Evolutionary conservation across 1,139 yeast genomes (phyloP), one percentile per base, ranked within the genome.

Genomic region (Geotrichum citri-aurantii): DNA sequence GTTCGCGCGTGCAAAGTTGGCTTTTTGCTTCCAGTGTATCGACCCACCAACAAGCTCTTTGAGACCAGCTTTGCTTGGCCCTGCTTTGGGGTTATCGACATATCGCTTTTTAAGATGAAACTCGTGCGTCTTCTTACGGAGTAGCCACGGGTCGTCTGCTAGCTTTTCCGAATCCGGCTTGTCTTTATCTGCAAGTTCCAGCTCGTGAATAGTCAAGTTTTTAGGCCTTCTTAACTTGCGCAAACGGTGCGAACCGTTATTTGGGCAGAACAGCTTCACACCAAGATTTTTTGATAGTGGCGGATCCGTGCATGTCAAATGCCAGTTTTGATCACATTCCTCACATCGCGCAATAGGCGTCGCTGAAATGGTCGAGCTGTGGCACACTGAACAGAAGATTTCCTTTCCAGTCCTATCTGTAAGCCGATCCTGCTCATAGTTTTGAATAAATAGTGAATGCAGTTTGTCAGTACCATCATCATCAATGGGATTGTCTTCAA

Each of bases 211-310:
- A 78, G 27, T 77, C 69, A n/a, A 62, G 65, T 81, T 80, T 63
- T 81, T 78, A 65, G 88, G 79, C 60, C 82, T 79, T 33, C 91
- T 66, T 10, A 70, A 71, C 24, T 67, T 61, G 61, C 61, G 66
- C 71, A 50, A 49, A 11, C 29, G 48, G 48, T 60, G 59, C 52
- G 83, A 88, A 12, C 83, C 81, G 72, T 93, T 99, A 66, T 88
- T 84, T 0, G 98, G 99, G 70, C 99, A 93, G 73, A 84, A 84
- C 98, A 99, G 93, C 68, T 88, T 88, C 48, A 81, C 79, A 1
- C 96, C 95, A 48, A 89, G 73, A 24, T 88, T 82, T 67, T 90
- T 88, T 24, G 88, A 79, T 66, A 89, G 73, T 1, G 97, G 96
- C 8, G 90, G 88, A 52, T 79, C 79, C 11, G 93, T 73, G 71